Conservation (phyloP, 371 early-diverging fungal species). For the Mycotypha africana region DNA sequence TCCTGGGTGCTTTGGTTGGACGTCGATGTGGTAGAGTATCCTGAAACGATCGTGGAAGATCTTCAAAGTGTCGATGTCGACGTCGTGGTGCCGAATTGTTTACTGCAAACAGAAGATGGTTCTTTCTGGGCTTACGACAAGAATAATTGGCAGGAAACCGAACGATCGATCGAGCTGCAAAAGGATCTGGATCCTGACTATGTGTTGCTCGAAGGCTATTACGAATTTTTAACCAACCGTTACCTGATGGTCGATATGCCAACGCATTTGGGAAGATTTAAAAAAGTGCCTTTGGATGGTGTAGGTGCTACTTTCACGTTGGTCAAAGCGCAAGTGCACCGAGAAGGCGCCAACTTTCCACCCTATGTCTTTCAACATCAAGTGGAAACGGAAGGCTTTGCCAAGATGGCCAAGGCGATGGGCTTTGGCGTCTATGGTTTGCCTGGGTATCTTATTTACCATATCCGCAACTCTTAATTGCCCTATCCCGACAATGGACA, state of each 20-base stretch:
- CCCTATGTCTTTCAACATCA: conserved; percentile 58
- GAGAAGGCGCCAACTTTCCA: conserved; percentile 65
- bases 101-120: conserved; percentile 27
- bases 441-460: conserved; percentile 43
- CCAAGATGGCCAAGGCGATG: conserved; percentile 64
- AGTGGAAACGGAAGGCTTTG: conserved; percentile 77
- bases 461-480: conserved; percentile 19
- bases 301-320: conserved; percentile 43
- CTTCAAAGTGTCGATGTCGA: conserved; percentile 59
- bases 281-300: conserved; percentile 31
- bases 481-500: no score
- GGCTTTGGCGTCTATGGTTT: conserved; percentile 46
- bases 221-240: conserved; percentile 35
- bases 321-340: conserved; percentile 64
- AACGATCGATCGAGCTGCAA: conserved; percentile 44
- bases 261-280: conserved; percentile 22
- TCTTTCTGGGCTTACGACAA: conserved; percentile 55
- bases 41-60: conserved; percentile 46
- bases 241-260: conserved; percentile 47
- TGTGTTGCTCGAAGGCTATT: conserved; percentile 42
- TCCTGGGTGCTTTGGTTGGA: conserved; percentile 69
- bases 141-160: conserved; percentile 64
- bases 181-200: conserved; percentile 43
- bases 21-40: conserved; percentile 58
- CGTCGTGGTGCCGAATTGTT: conserved; percentile 61